Percentiles rank a stretch among this genome's conserved stretches.
phyloP scores from a whole-genome alignment of 805 yeast genomes.

The Lipomyces yamadae region DNA sequence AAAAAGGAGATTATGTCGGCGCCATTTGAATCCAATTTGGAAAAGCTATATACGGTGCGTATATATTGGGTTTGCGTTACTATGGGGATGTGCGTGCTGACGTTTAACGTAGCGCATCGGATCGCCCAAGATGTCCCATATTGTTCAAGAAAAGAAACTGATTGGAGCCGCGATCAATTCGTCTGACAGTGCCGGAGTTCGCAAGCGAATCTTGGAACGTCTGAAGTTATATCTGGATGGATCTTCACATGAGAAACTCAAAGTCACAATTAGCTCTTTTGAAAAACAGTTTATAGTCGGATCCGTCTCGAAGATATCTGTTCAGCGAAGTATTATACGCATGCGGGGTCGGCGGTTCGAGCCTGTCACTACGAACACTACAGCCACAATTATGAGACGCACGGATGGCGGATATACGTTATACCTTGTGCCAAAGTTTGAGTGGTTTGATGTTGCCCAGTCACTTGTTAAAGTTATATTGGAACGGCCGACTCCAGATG shows the following conservation, averaged over 20 bases:
- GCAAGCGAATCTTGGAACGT: conserved; percentile 44
- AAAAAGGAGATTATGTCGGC: conserved; percentile 43
- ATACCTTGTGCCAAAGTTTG: conserved; percentile 40
- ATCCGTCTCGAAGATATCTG: conserved; percentile 40
- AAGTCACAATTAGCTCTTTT: conserved; percentile 17
- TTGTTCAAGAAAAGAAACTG: conserved; percentile 40
- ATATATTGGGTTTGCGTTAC: neutral
- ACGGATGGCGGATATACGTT: conserved; percentile 30
- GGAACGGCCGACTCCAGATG: conserved; percentile 46
- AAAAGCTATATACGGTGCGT: conserved; percentile 40
- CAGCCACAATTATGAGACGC: conserved; percentile 35
- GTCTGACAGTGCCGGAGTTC: conserved; percentile 22
- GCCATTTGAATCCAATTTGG: conserved; percentile 46
- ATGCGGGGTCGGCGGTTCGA: conserved; percentile 12
- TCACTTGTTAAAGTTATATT: conserved; percentile 43
- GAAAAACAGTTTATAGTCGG: conserved; percentile 37
- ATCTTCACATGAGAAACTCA: conserved; percentile 11
- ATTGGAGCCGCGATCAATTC: conserved; percentile 41
- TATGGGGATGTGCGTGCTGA: neutral
- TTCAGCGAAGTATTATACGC: conserved; percentile 37
- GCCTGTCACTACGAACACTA: conserved; percentile 36
- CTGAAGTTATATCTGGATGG: conserved; percentile 41
- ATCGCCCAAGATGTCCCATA: conserved; percentile 40
- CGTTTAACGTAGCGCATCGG: conserved; percentile 40
- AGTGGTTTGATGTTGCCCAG: conserved; percentile 49